These are phyloP conservation scores for Calocybe indica DNA, from an alignment of 768 basidiomycete species.

Conservation along the genomic window DNA sequence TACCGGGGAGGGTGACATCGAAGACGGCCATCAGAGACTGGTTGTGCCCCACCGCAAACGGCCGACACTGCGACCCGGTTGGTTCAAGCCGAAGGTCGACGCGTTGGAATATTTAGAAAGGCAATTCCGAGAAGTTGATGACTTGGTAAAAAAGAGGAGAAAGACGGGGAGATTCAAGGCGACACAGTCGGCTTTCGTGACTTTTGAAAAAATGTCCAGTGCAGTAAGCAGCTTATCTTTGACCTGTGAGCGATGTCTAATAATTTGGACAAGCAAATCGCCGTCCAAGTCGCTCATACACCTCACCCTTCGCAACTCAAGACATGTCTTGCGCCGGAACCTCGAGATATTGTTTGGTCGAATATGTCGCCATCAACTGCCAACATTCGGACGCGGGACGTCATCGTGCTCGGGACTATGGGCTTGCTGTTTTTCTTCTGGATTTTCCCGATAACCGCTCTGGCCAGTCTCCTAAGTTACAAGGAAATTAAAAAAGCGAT, in stretches of 20 bases:
- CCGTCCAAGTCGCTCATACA: slow-evolving; percentile 77
- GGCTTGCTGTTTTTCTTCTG: slow-evolving; percentile 81
- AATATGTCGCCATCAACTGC: slow-evolving; percentile 69
- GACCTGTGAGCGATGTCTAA: neutral
- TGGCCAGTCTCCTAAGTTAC: slow-evolving; percentile 87
- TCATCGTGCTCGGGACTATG: slow-evolving; percentile 67
- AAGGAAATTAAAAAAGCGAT: slow-evolving; percentile 86
- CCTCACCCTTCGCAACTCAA: slow-evolving; percentile 58
- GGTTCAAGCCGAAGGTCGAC: slow-evolving; percentile 77
- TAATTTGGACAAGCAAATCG: slow-evolving; percentile 62
- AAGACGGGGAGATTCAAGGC: slow-evolving; percentile 70
- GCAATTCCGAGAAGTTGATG: slow-evolving; percentile 77
- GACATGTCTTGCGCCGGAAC: slow-evolving; percentile 84
- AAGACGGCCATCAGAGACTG: slow-evolving; percentile 49
- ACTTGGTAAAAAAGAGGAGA: slow-evolving; percentile 71
- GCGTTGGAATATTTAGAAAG: slow-evolving; percentile 84
- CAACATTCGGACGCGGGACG: slow-evolving; percentile 57
- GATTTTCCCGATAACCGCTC: slow-evolving; percentile 83
- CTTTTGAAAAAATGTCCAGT: slow-evolving; percentile 92
- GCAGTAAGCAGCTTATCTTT: slow-evolving; percentile 49
- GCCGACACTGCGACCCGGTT: slow-evolving; percentile 70
- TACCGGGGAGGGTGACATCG: slow-evolving; percentile 43
- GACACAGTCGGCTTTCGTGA: slow-evolving; percentile 87
- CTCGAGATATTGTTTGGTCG: slow-evolving; percentile 93
- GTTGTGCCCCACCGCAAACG: slow-evolving; percentile 72